Conservation (phyloP, 768 basidiomycete species). For the Podaxis rugospora region DNA sequence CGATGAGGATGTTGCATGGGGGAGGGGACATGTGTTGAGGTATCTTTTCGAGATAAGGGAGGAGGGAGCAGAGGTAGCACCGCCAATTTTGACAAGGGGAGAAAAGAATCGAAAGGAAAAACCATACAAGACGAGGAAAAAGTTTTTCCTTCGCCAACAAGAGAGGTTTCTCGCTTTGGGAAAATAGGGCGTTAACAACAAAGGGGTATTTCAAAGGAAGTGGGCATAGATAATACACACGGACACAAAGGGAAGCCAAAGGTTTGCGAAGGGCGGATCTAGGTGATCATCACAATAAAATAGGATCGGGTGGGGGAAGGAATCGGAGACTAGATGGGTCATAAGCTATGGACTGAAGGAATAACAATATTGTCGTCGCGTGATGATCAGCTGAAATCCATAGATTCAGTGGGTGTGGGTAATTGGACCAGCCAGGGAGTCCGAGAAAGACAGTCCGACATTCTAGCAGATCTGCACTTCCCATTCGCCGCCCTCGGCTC, state of each 20-base stretch:
- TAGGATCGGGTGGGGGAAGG: conserved; percentile 1
- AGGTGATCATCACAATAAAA: conserved; percentile 4
- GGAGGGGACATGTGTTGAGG: neutral
- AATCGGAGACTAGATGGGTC: conserved; percentile 3
- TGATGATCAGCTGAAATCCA: neutral
- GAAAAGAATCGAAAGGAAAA: neutral
- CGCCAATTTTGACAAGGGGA: conserved; percentile 4
- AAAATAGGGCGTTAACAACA: neutral
- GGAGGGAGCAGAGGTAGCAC: neutral
- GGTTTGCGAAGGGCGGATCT: neutral
- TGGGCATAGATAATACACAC: conserved; percentile 7
- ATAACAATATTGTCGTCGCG: conserved; percentile 7
- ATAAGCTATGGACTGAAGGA: conserved; percentile 1
- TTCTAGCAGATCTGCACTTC: conserved; percentile 67
- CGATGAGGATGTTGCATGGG: conserved; percentile 7
- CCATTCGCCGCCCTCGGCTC: conserved; percentile 68
- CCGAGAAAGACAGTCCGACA: neutral
- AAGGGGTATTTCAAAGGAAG: conserved; percentile 8
- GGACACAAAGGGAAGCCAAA: conserved; percentile 1
- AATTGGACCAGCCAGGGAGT: neutral
- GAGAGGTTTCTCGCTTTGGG: conserved; percentile 2
- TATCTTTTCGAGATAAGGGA: conserved; percentile 1
- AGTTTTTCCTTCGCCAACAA: conserved; percentile 2
- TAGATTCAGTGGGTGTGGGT: conserved; percentile 9
- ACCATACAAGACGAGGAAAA: neutral